Percentiles rank a stretch among this genome's conserved stretches.
phyloP scores from a whole-genome alignment of 2,329 filamentous ascomycete species.

The Colletotrichum karsti region DNA sequence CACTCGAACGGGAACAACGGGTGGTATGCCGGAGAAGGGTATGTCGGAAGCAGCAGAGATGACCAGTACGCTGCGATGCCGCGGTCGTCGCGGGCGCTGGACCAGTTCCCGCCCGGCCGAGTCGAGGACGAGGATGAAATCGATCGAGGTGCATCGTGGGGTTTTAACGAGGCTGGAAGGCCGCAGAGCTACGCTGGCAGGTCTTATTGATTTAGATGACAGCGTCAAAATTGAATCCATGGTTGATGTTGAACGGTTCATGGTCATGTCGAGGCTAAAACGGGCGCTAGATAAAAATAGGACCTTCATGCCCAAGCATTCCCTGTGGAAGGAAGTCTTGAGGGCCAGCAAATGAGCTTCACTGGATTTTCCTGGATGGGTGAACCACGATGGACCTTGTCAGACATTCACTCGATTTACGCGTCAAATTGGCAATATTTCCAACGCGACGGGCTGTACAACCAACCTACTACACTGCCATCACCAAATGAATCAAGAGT shows the following conservation, averaged over 20 bases:
- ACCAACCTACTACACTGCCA: no score
- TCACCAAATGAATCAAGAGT: no score
- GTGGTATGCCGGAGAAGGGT: conserved; percentile 17
- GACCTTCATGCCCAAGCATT: background rate
- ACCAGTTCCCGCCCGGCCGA: conserved; percentile 14
- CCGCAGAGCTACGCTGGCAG: conserved; percentile 23
- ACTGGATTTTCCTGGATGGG: background rate
- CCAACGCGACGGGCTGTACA: no score
- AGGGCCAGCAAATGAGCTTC: background rate
- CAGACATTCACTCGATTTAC: background rate
- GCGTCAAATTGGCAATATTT: background rate
- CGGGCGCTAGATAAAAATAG: conserved; percentile 4
- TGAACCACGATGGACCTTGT: background rate
- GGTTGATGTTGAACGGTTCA: background rate
- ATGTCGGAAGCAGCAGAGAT: background rate
- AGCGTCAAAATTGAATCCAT: background rate
- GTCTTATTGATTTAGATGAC: background rate
- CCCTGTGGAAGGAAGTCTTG: background rate
- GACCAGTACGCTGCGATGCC: conserved; percentile 19
- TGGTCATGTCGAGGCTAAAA: background rate
- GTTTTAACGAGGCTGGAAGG: conserved; percentile 4
- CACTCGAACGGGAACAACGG: conserved; percentile 2
- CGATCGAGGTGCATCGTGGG: background rate
- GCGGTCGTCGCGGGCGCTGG: background rate
- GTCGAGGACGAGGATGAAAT: background rate